These are phyloP conservation scores for Didymella segeticola DNA, from an alignment of 2,329 filamentous ascomycete genomes.

Conservation along the genomic window DNA sequence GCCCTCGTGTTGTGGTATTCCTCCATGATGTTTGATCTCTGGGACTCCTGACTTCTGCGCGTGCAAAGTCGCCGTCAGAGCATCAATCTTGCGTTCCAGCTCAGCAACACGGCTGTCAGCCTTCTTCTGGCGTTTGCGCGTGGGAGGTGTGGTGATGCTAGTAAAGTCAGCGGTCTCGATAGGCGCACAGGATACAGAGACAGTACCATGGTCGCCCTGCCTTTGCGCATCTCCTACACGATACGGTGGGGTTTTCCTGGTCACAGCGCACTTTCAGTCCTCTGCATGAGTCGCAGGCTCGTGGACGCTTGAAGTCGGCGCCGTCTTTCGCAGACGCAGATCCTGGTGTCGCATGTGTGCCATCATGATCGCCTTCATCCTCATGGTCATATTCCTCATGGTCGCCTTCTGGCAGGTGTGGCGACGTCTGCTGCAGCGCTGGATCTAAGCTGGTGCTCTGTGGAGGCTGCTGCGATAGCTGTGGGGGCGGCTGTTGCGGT, in stretches of 20 bases:
- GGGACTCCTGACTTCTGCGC: slow-evolving; percentile 53
- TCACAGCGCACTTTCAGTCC: slow-evolving; percentile 71
- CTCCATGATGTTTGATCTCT: slow-evolving; percentile 30
- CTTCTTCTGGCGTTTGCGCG: slow-evolving; percentile 86
- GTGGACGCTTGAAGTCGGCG: slow-evolving; percentile 53
- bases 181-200: slow-evolving; percentile 47
- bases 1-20: slow-evolving; percentile 30
- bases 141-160: slow-evolving; percentile 66
- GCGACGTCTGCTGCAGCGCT: slow-evolving; percentile 43
- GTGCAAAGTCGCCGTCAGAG: slow-evolving; percentile 79
- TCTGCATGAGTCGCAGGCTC: slow-evolving; percentile 57
- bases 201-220: slow-evolving; percentile 76
- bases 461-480: slow-evolving; percentile 19
- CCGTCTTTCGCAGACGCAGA: slow-evolving; percentile 42
- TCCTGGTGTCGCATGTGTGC: slow-evolving; percentile 36
- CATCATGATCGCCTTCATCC: slow-evolving; percentile 40
- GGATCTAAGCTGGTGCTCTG: slow-evolving; percentile 38
- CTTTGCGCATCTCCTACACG: slow-evolving; percentile 74
- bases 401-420: slow-evolving; percentile 25
- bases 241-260: slow-evolving; percentile 69
- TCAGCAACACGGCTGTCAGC: slow-evolving; percentile 88
- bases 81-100: slow-evolving; percentile 91
- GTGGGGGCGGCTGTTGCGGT: slow-evolving; percentile 30
- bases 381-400: slow-evolving; percentile 41
- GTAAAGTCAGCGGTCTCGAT: slow-evolving; percentile 1